Conservation (phyloP, 805 yeast genomes). For the Lipomyces japonicus region DNA sequence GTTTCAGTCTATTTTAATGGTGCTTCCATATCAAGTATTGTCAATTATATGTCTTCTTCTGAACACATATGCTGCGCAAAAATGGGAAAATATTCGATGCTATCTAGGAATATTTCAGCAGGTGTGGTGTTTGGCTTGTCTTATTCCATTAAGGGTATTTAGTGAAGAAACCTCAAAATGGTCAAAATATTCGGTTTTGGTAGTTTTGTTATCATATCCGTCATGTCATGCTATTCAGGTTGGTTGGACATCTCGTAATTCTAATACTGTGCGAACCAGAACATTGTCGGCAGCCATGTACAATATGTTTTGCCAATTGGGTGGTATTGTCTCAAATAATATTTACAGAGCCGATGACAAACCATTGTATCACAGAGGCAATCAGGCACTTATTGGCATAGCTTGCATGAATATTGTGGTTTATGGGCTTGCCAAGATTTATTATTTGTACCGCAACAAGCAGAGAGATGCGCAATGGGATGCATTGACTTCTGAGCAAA, state of each 20-base stretch:
- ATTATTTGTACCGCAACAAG: conserved; percentile 37
- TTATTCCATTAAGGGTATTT: conserved; percentile 32
- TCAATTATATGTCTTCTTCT: conserved; percentile 32
- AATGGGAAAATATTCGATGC: conserved; percentile 14
- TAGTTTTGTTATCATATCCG: conserved; percentile 44
- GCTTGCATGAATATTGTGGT: conserved; percentile 30
- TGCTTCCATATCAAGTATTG: conserved; percentile 46
- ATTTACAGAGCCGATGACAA: conserved; percentile 55
- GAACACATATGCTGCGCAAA: conserved; percentile 11
- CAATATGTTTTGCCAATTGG: conserved; percentile 62
- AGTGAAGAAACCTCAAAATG: conserved; percentile 15
- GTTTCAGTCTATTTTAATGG: conserved; percentile 49
- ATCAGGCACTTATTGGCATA: conserved; percentile 38
- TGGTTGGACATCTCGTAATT: conserved; percentile 59
- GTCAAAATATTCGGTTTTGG: conserved; percentile 25
- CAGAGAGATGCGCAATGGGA: conserved; percentile 50
- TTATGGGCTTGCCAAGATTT: conserved; percentile 34
- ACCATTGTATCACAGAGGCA: conserved; percentile 61
- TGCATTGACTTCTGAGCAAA: conserved; percentile 48
- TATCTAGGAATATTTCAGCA: conserved; percentile 13
- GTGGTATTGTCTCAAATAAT: conserved; percentile 51
- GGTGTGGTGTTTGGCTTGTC: conserved; percentile 14
- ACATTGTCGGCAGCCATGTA: conserved; percentile 63
- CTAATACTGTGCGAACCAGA: conserved; percentile 59
- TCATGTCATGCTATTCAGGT: conserved; percentile 55